Evolutionary conservation across 495 filamentous ascomycete genomes (phyloP).

Genomic region (Tuber indicum): DNA sequence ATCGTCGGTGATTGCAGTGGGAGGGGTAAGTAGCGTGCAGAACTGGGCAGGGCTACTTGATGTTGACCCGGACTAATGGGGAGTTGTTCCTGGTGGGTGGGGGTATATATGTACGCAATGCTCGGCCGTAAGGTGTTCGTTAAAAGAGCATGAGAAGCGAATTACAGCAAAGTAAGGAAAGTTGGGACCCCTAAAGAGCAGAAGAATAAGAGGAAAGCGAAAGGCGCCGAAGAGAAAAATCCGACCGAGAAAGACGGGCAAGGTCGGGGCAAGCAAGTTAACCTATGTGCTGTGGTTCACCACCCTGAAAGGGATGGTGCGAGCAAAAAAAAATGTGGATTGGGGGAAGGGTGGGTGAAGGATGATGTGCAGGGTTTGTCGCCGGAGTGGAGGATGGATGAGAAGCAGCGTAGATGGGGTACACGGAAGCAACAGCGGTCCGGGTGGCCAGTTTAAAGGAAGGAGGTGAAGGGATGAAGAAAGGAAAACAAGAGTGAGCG

Average conservation of each 20-base stretch:
- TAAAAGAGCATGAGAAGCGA: not conserved
- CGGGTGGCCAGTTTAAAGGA: not conserved
- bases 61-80: conserved; percentile 3
- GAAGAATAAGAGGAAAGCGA: not conserved
- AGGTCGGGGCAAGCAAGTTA: not conserved
- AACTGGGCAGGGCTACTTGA: conserved; percentile 21
- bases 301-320: not conserved
- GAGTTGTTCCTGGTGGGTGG: not conserved
- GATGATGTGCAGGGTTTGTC: conserved; percentile 3
- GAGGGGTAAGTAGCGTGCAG: conserved; percentile 37
- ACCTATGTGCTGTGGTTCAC: conserved; percentile 1
- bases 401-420: conserved; percentile 5
- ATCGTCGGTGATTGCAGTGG: conserved; percentile 38
- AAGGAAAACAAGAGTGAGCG: not conserved
- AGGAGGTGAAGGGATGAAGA: not conserved
- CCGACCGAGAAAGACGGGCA: conserved; percentile 1
- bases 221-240: not conserved
- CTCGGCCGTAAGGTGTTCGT: not conserved
- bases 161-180: not conserved
- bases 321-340: conserved; percentile 1
- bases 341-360: not conserved
- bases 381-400: not conserved
- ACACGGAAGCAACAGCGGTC: conserved; percentile 4
- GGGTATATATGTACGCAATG: conserved; percentile 1
- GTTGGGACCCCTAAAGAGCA: not conserved